These are phyloP conservation scores for Wickerhamiella qilinensis DNA, from an alignment of 805 yeast species.

Conservation along the genomic window DNA sequence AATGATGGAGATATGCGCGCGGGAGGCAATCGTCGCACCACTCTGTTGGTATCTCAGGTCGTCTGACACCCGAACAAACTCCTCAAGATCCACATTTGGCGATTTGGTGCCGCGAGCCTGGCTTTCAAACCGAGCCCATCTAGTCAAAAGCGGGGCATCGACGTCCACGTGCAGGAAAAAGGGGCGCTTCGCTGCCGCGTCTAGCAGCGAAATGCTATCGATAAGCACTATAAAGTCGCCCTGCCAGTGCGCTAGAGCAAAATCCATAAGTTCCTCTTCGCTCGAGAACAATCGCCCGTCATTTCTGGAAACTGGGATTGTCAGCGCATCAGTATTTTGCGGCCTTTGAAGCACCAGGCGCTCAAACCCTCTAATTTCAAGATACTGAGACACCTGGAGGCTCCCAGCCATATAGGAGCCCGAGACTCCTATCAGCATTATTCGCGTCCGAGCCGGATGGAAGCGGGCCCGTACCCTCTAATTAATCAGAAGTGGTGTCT, in stretches of 20 bases:
- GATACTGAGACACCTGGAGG: constrained; percentile 42
- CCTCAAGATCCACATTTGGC: constrained; percentile 16
- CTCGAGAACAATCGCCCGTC: constrained; percentile 13
- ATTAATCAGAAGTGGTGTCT: no score
- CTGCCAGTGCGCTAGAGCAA: constrained; percentile 53
- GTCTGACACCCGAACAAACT: constrained; percentile 25
- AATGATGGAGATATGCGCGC: constrained; percentile 42
- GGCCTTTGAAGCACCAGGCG: no score
- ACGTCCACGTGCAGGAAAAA: constrained; percentile 67
- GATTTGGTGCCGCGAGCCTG: neutral
- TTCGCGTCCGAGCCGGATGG: no score
- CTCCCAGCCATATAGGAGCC: constrained; percentile 58
- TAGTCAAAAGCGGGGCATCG: constrained; percentile 48
- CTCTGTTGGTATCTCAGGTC: constrained; percentile 16
- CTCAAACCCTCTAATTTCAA: constrained; percentile 19
- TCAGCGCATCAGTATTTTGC: no score
- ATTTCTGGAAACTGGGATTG: no score
- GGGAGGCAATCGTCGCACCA: constrained; percentile 26
- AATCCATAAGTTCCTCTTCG: constrained; percentile 34
- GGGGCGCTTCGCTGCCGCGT: constrained; percentile 47
- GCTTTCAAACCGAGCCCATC: constrained; percentile 21
- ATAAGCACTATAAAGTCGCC: constrained; percentile 43
- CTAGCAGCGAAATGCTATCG: constrained; percentile 27
- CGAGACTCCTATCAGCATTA: constrained; percentile 66
- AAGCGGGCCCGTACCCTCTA: no score